Evolutionary conservation across 768 basidiomycete species (phyloP), one percentile per base, ranked within the genome.

Genomic region (Suillus spraguei): DNA sequence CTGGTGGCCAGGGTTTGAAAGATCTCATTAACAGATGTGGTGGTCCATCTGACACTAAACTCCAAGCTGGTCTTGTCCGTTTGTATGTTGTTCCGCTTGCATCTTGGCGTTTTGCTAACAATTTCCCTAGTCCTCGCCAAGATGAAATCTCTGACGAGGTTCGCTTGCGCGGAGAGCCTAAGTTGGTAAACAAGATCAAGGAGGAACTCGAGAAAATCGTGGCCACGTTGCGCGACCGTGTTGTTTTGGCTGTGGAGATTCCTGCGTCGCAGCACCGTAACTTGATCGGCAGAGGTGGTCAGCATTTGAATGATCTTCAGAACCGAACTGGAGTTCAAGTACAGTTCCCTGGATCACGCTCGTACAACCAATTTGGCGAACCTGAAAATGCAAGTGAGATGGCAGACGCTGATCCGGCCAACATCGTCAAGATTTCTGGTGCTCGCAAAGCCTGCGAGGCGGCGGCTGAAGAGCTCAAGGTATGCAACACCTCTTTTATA

Each of bases 271-370:
- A 92, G 63, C 97, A 99, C 75, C 92, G 95, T 63, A 84, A 84
- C 41, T 84, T 98, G 67, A 99, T 99, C 70, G 97, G 97, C 47
- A 88, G 95, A 63, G 95, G 96, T 41, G 97, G 97, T 46, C 88
- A 92, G 71, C 87, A 94, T 69, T 76, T 99, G 63, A 92, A 86
- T 69, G 94, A 94, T 44, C 77, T 98, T 42, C 95, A 99, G 81
- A 80, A 81, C 53, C 91, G 91, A 72, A 85, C 83, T 32, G 83
- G 86, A 61, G 93, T 91, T 59, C 90, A 95, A 79, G 85, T 99
- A 65, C 95, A 97, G 75, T 94, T 99, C 83, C 95, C 97, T 59
- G 95, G 95, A 4, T 97, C 97, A 67, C 87, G 95, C 56, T 94
- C 95, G 44, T 98, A 97, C 75, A 74, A 76, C 32, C 83, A 87